Evolutionary conservation across 1,284 basidiomycete genomes (phyloP).

Genomic region (Xerocomus nothofagi): DNA sequence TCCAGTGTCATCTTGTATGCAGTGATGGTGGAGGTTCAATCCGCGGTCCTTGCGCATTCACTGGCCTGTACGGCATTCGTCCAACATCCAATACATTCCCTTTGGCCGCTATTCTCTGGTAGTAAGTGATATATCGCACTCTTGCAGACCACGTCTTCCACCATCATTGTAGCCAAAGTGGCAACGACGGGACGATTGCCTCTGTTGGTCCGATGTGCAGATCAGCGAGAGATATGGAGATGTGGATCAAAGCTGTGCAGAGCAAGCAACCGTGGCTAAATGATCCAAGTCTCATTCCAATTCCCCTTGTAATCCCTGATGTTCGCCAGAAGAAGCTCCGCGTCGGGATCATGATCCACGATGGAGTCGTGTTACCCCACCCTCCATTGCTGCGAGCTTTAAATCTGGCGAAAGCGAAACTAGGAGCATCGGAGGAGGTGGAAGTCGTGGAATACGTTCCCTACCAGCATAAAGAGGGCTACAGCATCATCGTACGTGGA

Average conservation of each 20-base stretch:
- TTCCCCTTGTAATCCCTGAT: constrained; percentile 37
- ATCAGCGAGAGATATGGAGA: constrained; percentile 45
- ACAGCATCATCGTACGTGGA: constrained; percentile 33
- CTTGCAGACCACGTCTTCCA: constrained; percentile 25
- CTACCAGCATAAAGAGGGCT: constrained; percentile 37
- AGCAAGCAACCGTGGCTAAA: constrained; percentile 42
- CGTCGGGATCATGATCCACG: constrained; percentile 47
- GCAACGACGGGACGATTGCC: constrained; percentile 34
- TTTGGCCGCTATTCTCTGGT: constrained; percentile 1
- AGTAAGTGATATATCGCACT: constrained; percentile 33
- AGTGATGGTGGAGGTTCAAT: constrained; percentile 37
- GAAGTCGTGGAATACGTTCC: constrained; percentile 45
- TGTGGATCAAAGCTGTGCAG: constrained; percentile 42
- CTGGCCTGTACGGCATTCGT: constrained; percentile 47
- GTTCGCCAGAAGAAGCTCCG: constrained; percentile 35
- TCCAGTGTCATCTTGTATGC: constrained; percentile 1
- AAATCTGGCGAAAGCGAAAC: constrained; percentile 35
- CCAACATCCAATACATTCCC: constrained; percentile 48
- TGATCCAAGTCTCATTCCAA: constrained; percentile 41
- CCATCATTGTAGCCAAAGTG: constrained; percentile 33
- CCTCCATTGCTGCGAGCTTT: constrained; percentile 47
- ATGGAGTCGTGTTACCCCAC: constrained; percentile 47
- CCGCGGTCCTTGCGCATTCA: constrained; percentile 42
- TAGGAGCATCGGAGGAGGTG: constrained; percentile 40
- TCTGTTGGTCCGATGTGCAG: constrained; percentile 38